Percentiles rank a stretch among this genome's conserved stretches.
These are phyloP conservation scores for Ogataea dorogensis DNA, from an alignment of 805 yeast species.

Conservation along the genomic window DNA sequence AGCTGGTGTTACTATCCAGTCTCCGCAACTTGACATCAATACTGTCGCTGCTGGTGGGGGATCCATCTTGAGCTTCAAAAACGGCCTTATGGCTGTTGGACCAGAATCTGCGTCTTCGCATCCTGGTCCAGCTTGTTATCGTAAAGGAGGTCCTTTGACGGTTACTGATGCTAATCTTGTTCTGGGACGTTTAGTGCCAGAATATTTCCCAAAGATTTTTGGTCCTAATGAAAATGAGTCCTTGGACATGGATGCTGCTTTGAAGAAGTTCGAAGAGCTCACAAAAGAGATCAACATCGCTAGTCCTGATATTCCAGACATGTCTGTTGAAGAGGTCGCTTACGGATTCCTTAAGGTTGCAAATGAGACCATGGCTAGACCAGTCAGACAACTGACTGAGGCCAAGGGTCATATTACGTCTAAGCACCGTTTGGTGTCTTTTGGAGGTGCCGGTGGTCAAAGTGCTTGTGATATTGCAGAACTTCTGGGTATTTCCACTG, in stretches of 20 bases:
- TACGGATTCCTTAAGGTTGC: slow-evolving; percentile 81
- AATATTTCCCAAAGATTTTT: slow-evolving; percentile 72
- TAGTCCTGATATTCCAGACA: slow-evolving; percentile 37
- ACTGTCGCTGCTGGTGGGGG: slow-evolving; percentile 50
- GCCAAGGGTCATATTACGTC: slow-evolving; percentile 72
- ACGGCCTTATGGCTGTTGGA: slow-evolving; percentile 73
- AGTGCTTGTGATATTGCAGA: slow-evolving; percentile 78
- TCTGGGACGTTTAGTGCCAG: slow-evolving; percentile 67
- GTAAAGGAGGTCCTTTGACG: slow-evolving; percentile 78
- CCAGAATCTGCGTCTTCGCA: slow-evolving; percentile 84
- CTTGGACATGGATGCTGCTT: slow-evolving; percentile 54
- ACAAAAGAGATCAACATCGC: slow-evolving; percentile 56
- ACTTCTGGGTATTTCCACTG: slow-evolving; percentile 62
- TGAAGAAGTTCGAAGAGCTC: slow-evolving; percentile 49
- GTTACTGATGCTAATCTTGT: slow-evolving; percentile 80
- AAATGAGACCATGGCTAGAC: slow-evolving; percentile 84
- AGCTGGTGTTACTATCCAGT: slow-evolving; percentile 79
- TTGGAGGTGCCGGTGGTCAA: slow-evolving; percentile 96
- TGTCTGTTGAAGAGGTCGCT: slow-evolving; percentile 69
- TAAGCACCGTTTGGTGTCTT: slow-evolving; percentile 71
- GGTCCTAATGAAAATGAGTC: slow-evolving; percentile 75
- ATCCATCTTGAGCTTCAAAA: slow-evolving; percentile 59
- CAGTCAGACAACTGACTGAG: slow-evolving; percentile 80
- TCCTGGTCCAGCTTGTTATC: slow-evolving; percentile 84
- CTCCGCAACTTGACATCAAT: slow-evolving; percentile 76